Conservation (phyloP, 1,284 basidiomycete species). For the Heterobasidion annosum region DNA sequence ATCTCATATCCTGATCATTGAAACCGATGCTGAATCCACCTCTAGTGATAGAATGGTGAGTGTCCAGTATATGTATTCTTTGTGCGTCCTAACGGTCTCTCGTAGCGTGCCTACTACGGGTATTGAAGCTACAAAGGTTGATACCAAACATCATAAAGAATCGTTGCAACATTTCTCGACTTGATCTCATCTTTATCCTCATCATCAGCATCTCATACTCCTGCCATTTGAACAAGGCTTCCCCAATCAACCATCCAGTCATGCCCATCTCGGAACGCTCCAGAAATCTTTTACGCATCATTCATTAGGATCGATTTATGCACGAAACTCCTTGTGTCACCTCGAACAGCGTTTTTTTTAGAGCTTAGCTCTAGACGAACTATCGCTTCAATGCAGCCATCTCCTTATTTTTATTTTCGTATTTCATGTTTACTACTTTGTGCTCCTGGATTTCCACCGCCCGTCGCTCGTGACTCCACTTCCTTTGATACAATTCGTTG, state of each 20-base stretch:
- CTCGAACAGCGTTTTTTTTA: background rate
- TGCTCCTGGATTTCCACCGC: background rate
- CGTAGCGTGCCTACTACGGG: constrained; percentile 37
- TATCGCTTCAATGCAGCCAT: background rate
- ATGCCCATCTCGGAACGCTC: constrained; percentile 11
- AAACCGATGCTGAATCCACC: background rate
- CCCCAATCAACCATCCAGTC: background rate
- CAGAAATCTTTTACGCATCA: constrained; percentile 6
- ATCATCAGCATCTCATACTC: constrained; percentile 1
- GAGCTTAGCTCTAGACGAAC: background rate
- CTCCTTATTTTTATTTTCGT: constrained; percentile 2
- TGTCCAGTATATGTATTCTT: background rate
- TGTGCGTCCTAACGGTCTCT: constrained; percentile 10
- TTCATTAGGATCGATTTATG: constrained; percentile 6
- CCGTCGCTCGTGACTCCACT: background rate
- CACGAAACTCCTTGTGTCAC: background rate
- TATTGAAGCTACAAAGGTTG: constrained; percentile 20
- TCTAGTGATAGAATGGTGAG: constrained; percentile 41
- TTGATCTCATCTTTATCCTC: constrained; percentile 1
- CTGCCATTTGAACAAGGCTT: constrained; percentile 1
- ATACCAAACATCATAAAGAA: constrained; percentile 5
- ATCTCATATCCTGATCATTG: background rate
- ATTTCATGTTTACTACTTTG: constrained; percentile 7
- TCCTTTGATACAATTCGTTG: background rate
- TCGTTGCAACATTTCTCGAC: constrained; percentile 3